These are phyloP conservation scores for Beta lomatogona DNA, from an alignment of 179 eudicot species.

Conservation along the genomic window DNA sequence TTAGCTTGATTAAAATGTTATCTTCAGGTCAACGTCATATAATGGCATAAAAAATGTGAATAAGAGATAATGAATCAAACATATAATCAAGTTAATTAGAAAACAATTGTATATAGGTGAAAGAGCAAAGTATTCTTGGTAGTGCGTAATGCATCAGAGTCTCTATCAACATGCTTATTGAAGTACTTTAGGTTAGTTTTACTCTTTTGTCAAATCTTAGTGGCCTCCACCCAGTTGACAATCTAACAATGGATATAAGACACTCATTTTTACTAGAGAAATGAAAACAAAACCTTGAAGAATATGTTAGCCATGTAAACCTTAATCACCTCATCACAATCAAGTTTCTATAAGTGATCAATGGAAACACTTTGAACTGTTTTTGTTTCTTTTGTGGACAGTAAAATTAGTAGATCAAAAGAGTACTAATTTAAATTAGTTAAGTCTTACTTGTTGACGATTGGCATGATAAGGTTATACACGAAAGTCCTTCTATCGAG, in stretches of 20 bases:
- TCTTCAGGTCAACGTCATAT: background rate
- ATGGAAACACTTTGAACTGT: background rate
- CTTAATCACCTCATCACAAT: no score
- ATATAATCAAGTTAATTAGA: constrained; percentile 14
- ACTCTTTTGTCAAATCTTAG: constrained; percentile 16
- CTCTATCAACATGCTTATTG: constrained; percentile 23
- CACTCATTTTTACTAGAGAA: constrained; percentile 3
- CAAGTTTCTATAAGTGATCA: background rate
- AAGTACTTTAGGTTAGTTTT: constrained; percentile 20
- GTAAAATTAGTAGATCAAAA: background rate
- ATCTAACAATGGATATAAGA: constrained; percentile 12
- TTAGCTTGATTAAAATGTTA: background rate
- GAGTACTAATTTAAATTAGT: background rate
- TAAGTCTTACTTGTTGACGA: constrained; percentile 56
- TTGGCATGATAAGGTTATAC: constrained; percentile 75
- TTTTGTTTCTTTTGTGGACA: background rate
- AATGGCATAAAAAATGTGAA: constrained; percentile 9
- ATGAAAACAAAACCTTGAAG: background rate
- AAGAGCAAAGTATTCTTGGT: background rate
- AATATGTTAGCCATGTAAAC: background rate
- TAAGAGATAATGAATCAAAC: background rate
- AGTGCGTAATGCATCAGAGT: constrained; percentile 14
- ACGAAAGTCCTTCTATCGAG: constrained; percentile 73
- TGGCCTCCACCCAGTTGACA: constrained; percentile 24
- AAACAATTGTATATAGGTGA: background rate